Conservation (phyloP, 1,139 yeast species). For the Pichia cactophila region DNA sequence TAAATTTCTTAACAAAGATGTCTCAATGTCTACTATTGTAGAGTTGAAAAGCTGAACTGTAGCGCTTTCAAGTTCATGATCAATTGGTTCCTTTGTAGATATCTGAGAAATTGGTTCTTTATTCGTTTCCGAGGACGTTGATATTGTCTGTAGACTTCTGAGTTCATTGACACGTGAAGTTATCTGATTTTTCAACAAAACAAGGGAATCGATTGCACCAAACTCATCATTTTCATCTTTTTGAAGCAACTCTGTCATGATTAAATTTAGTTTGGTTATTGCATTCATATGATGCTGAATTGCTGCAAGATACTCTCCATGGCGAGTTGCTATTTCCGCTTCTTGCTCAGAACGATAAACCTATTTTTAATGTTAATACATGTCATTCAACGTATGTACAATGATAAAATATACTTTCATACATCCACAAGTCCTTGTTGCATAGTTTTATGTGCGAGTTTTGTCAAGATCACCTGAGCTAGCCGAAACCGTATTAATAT, state of each 20-base stretch:
- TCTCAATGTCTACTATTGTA: constrained; percentile 9
- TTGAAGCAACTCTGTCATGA: constrained; percentile 13
- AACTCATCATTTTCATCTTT: constrained; percentile 14
- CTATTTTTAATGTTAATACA: neutral
- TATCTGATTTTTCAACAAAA: constrained; percentile 20
- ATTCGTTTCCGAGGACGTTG: neutral
- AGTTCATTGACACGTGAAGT: constrained; percentile 20
- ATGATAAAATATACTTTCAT: neutral
- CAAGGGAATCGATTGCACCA: constrained; percentile 19
- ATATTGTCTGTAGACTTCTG: constrained; percentile 3
- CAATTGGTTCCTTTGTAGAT: neutral
- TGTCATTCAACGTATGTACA: neutral
- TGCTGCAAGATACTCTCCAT: constrained; percentile 21
- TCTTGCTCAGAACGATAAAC: constrained; percentile 25
- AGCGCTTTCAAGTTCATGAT: neutral
- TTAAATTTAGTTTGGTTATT: constrained; percentile 13
- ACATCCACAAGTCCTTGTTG: constrained; percentile 11
- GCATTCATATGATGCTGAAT: constrained; percentile 21
- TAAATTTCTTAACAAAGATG: constrained; percentile 20
- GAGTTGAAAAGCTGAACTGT: constrained; percentile 6
- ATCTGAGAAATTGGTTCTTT: neutral
- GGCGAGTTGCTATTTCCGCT: constrained; percentile 26
- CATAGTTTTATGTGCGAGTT: constrained; percentile 1
- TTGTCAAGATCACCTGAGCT: neutral
- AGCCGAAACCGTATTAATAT: neutral